Evolutionary conservation across 2,329 filamentous ascomycete species (phyloP).

Genomic region (Fusarium illudens): DNA sequence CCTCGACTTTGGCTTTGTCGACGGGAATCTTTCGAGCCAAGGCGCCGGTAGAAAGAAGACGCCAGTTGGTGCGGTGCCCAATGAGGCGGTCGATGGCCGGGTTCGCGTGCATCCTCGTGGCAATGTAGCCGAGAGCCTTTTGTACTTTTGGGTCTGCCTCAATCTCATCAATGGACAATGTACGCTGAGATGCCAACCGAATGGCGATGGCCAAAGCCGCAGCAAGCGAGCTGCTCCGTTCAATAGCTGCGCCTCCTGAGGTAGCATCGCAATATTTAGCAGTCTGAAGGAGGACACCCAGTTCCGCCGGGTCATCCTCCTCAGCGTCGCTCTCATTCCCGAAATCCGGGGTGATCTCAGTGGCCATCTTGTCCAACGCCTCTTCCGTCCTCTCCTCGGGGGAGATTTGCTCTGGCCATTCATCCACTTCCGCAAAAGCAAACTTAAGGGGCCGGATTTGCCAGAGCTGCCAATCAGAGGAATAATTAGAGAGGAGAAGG

Average conservation of each 20-base stretch:
- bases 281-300: not conserved
- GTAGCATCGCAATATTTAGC: not conserved
- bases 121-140: conserved; percentile 4
- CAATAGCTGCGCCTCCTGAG: not conserved
- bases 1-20: conserved; percentile 12
- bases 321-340: not conserved
- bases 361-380: not conserved
- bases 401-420: conserved; percentile 29
- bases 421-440: conserved; percentile 22
- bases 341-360: not conserved
- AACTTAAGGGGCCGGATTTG: conserved; percentile 11
- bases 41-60: conserved; percentile 15
- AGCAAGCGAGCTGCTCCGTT: not conserved
- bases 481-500: conserved; percentile 28
- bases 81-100: not conserved
- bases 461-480: conserved; percentile 26
- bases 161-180: conserved; percentile 8
- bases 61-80: conserved; percentile 10
- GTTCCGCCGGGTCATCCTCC: not conserved
- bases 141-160: conserved; percentile 17
- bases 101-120: conserved; percentile 1
- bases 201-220: conserved; percentile 12
- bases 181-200: conserved; percentile 10
- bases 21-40: conserved; percentile 25
- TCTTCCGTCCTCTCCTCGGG: not conserved